Percentiles rank a stretch among this genome's conserved stretches.
Evolutionary conservation across 495 filamentous ascomycete genomes (phyloP).

Genomic region (Cenococcum geophilum): DNA sequence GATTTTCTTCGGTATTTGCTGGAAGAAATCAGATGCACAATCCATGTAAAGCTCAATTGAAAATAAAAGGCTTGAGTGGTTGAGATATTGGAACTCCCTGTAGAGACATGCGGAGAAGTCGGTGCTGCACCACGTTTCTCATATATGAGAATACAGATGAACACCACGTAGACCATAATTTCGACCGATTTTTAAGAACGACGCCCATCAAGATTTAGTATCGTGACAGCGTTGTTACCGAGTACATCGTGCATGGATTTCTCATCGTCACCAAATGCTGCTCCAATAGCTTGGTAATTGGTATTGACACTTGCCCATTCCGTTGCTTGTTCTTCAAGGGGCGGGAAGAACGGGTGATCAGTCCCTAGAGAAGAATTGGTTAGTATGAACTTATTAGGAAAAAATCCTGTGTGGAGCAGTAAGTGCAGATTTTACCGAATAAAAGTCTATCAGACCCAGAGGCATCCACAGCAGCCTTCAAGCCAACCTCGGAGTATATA

Average conservation of each 20-base stretch:
- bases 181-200: not conserved
- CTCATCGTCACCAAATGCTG: slow-evolving; percentile 50
- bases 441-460: slow-evolving; percentile 61
- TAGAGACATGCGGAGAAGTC: not conserved
- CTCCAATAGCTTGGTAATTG: slow-evolving; percentile 66
- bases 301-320: slow-evolving; percentile 79
- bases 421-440: slow-evolving; percentile 53
- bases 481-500: slow-evolving; percentile 65
- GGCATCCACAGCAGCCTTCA: slow-evolving; percentile 65
- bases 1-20: no score
- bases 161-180: not conserved
- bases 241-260: slow-evolving; percentile 35
- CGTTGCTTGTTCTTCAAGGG: slow-evolving; percentile 53
- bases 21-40: not conserved
- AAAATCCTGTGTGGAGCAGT: not conserved
- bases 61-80: not conserved
- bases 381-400: not conserved
- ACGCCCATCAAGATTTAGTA: slow-evolving; percentile 25
- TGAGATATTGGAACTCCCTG: not conserved
- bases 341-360: slow-evolving; percentile 94
- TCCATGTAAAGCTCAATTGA: not conserved
- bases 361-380: slow-evolving; percentile 48
- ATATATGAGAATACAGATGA: not conserved
- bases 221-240: slow-evolving; percentile 36
- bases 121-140: not conserved